These are phyloP conservation scores for Xylaria castorea DNA, from an alignment of 495 filamentous ascomycete species.

Conservation along the genomic window DNA sequence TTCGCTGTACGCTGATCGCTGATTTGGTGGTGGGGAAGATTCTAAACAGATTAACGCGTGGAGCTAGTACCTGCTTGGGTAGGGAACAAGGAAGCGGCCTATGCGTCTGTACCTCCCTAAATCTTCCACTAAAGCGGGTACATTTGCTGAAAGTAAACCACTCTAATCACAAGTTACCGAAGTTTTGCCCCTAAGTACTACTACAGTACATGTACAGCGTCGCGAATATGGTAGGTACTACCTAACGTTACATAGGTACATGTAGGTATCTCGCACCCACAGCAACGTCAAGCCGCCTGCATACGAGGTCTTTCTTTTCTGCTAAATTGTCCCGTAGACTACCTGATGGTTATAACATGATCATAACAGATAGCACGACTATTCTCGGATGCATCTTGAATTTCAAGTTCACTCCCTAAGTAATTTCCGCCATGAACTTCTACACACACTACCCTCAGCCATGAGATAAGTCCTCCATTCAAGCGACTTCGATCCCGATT, in stretches of 20 bases:
- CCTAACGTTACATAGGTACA: too few species aligned
- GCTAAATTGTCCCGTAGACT: too few species aligned
- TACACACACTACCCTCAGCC: not conserved
- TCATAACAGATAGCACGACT: not conserved
- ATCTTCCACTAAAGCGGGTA: not conserved
- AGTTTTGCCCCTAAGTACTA: not conserved
- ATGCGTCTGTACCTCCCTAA: not conserved
- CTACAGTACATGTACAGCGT: not conserved
- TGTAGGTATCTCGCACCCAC: not conserved
- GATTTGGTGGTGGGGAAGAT: slow-evolving; percentile 24
- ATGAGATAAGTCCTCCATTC: slow-evolving; percentile 5
- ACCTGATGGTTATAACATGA: not conserved
- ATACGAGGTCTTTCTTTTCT: not conserved
- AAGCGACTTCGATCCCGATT: not conserved
- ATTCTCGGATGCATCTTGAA: not conserved
- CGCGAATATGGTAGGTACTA: too few species aligned
- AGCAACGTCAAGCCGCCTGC: not conserved
- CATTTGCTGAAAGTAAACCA: not conserved
- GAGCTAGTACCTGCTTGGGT: slow-evolving; percentile 10
- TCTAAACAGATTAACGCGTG: slow-evolving; percentile 30
- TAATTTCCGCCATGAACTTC: not conserved
- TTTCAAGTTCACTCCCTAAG: not conserved
- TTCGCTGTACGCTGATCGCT: slow-evolving; percentile 10
- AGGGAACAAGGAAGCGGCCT: not conserved
- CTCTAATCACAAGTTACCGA: not conserved